Evolutionary conservation across 805 yeast genomes (phyloP), one percentile per base, ranked within the genome.

Genomic region (Ogataea pini): DNA sequence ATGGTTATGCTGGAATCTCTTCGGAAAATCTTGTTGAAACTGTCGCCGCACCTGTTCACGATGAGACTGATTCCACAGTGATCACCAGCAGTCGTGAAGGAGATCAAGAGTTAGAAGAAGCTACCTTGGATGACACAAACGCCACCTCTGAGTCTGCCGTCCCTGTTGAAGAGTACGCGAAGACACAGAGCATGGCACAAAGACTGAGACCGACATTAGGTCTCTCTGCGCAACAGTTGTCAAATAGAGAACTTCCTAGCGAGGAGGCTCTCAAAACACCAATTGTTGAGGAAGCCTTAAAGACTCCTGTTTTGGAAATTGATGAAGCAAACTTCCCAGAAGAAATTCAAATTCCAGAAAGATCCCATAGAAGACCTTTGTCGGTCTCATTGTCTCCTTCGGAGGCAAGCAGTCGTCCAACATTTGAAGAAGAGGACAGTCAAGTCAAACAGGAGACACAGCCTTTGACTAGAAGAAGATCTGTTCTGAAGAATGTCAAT

Each of bases 401-500:
- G 6, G 38, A 39, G 33, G 10, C 34, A 2, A 17, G 25, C 31
- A 25, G 36, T 13, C 8, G 18, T 13, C 46, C 36, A 22, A 18
- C 31, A 32, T 18, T 28, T 8, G 42, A 46, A 12, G 46, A 39
- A 18, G 33, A 28, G 16, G 42, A 39, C 16, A 25, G 25, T 10
- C n/a, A 31, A 18, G 3, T 18, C 36, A 13, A 32, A 31, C 13
- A 19, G 25, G 20, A 45, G 31, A n/a, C 18, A 20, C 33, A 39
- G 8, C 10, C 44, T 5, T 18, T 42, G 0, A 27, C 52, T 29
- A 62, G 56, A 72, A 76, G 68, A 51, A 67, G 65, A 47, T 77
- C 83, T 1, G 84, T 80, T 14, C 68, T 79, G 72, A 79, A 79
- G 42, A 66, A 64, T 36, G 42, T 63, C 16, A 46, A 47, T 37